Conservation (phyloP, 768 basidiomycete genomes). For the Pleurotus ostreatus region DNA sequence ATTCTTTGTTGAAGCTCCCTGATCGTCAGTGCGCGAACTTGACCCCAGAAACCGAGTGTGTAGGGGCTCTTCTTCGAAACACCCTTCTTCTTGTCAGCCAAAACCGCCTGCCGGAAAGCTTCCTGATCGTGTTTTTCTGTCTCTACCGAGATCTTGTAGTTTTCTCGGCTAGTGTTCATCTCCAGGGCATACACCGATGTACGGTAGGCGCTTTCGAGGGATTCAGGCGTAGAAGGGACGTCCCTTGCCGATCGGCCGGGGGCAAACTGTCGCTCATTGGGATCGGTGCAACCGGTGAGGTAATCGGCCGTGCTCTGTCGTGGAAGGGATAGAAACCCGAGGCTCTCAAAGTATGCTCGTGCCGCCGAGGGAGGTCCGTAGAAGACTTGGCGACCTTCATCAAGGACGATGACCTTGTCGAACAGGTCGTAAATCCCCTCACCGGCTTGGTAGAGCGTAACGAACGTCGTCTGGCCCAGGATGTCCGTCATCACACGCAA, state of each 20-base stretch:
- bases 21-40: slow-evolving; percentile 64
- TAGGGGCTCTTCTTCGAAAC: slow-evolving; percentile 79
- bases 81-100: slow-evolving; percentile 72
- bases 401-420: slow-evolving; percentile 84
- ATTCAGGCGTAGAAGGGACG: slow-evolving; percentile 65
- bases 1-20: slow-evolving; percentile 71
- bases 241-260: slow-evolving; percentile 51
- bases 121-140: slow-evolving; percentile 66
- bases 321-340: slow-evolving; percentile 74
- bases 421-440: slow-evolving; percentile 76
- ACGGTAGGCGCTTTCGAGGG: slow-evolving; percentile 61
- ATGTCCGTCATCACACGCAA: slow-evolving; percentile 82
- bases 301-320: slow-evolving; percentile 87
- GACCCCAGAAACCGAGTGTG: slow-evolving; percentile 72
- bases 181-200: slow-evolving; percentile 40
- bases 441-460: slow-evolving; percentile 80
- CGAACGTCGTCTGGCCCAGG: slow-evolving; percentile 78
- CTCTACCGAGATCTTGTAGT: slow-evolving; percentile 54
- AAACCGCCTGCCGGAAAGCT: slow-evolving; percentile 71
- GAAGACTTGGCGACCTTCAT: slow-evolving; percentile 78
- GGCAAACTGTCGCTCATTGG: slow-evolving; percentile 79
- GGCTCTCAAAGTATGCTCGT: slow-evolving; percentile 68
- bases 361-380: slow-evolving; percentile 74
- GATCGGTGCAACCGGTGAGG: slow-evolving; percentile 78
- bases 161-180: slow-evolving; percentile 43